Evolutionary conservation across 768 basidiomycete species (phyloP).

Genomic region (Tricholoma terreum): DNA sequence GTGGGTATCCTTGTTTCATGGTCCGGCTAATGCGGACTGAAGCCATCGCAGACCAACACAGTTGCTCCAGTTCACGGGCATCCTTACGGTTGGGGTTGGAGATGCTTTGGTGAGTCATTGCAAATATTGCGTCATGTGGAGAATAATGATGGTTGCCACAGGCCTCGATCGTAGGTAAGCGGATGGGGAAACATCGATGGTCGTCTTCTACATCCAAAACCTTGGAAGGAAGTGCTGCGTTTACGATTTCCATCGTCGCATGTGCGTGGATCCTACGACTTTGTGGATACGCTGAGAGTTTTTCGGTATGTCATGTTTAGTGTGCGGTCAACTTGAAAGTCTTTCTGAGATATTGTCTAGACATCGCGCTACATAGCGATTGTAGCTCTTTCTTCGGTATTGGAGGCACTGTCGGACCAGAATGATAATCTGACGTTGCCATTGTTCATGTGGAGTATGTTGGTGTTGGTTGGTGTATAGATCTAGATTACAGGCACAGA

Average conservation of each 20-base stretch:
- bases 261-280: constrained; percentile 72
- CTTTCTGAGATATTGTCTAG: constrained; percentile 36
- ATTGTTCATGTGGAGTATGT: constrained; percentile 92
- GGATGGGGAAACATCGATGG: constrained; percentile 81
- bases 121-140: background rate
- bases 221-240: constrained; percentile 86
- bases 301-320: constrained; percentile 61
- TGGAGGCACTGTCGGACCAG: constrained; percentile 92
- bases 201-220: constrained; percentile 83
- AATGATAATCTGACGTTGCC: constrained; percentile 97
- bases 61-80: constrained; percentile 72
- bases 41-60: constrained; percentile 34
- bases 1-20: constrained; percentile 40
- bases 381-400: constrained; percentile 59
- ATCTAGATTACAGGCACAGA: background rate
- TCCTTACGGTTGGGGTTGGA: constrained; percentile 86
- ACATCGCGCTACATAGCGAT: constrained; percentile 62
- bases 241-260: constrained; percentile 64
- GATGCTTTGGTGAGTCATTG: constrained; percentile 75
- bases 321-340: background rate
- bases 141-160: constrained; percentile 23
- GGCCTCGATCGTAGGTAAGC: constrained; percentile 92
- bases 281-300: constrained; percentile 64
- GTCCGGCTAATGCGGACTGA: constrained; percentile 1
- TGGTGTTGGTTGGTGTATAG: constrained; percentile 52